phyloP scores from a whole-genome alignment of 2,329 filamentous ascomycete species.

The Botrytis galanthina region DNA sequence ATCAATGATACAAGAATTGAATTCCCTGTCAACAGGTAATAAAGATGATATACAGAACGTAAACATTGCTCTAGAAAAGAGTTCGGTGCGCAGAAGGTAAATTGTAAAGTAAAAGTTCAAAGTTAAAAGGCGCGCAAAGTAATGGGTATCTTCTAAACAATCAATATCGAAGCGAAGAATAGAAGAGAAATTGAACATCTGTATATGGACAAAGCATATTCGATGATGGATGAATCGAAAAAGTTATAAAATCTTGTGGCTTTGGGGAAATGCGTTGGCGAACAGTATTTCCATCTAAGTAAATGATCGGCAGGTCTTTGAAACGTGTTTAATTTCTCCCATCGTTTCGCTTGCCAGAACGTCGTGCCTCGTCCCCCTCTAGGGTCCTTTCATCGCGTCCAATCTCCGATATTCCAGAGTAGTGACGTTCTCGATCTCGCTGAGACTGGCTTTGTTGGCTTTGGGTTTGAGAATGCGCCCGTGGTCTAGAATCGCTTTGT shows the following conservation, averaged over 20 bases:
- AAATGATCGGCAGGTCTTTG: conserved; percentile 27
- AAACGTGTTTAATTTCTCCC: conserved; percentile 38
- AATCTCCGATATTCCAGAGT: conserved; percentile 16
- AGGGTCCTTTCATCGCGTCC: conserved; percentile 26
- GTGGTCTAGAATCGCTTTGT: conserved; percentile 32
- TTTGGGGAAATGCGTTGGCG: not conserved
- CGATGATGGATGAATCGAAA: conserved; percentile 12
- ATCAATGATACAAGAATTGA: conserved; percentile 20
- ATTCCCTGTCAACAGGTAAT: conserved; percentile 5
- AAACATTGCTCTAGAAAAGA: not conserved
- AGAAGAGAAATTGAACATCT: conserved; percentile 11
- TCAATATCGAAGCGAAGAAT: conserved; percentile 18
- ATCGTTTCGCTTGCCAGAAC: conserved; percentile 37
- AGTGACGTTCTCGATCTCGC: conserved; percentile 19
- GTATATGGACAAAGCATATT: conserved; percentile 8
- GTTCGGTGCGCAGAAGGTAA: conserved; percentile 8
- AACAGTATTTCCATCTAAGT: not conserved
- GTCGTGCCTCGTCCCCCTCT: conserved; percentile 36
- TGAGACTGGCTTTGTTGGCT: conserved; percentile 31
- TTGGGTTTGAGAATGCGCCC: conserved; percentile 28
- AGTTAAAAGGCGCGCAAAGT: conserved; percentile 12
- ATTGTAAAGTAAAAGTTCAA: not conserved
- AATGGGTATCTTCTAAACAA: conserved; percentile 20
- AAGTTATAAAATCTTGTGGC: not conserved
- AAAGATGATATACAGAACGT: conserved; percentile 19